Conservation (phyloP, 345 rosid genomes). For the Trapa incisa region DNA sequence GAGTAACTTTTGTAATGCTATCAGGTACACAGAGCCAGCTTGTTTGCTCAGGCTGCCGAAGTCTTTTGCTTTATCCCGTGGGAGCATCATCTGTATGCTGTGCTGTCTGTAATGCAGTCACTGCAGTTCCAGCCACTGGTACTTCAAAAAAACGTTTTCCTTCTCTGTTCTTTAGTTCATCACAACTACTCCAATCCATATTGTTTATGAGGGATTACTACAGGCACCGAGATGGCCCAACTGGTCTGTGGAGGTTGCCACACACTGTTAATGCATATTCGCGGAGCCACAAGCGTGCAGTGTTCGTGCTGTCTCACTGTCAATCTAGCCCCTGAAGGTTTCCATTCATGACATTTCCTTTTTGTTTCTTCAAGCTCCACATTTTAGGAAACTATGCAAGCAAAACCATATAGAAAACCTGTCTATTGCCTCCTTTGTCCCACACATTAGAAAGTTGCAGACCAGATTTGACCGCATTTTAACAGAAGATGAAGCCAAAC, state of each 20-base stretch:
- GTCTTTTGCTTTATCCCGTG: conserved; percentile 75
- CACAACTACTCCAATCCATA: neutral
- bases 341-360: neutral
- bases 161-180: neutral
- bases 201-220: neutral
- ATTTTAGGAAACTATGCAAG: neutral
- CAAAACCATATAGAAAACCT: neutral
- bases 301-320: conserved; percentile 97
- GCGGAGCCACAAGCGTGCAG: conserved; percentile 96
- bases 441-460: neutral
- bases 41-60: conserved; percentile 94
- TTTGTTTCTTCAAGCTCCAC: neutral
- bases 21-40: conserved; percentile 73
- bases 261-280: conserved; percentile 87
- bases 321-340: conserved; percentile 86
- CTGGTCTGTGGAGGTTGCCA: conserved; percentile 98
- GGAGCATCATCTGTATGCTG: conserved; percentile 97
- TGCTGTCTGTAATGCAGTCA: conserved; percentile 98
- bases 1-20: neutral
- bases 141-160: conserved; percentile 1
- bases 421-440: neutral
- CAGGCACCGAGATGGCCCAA: conserved; percentile 98
- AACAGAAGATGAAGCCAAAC: neutral
- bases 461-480: neutral
- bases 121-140: conserved; percentile 95